These are phyloP conservation scores for Aspergillus steynii DNA, from an alignment of 495 filamentous ascomycete species.

Conservation along the genomic window DNA sequence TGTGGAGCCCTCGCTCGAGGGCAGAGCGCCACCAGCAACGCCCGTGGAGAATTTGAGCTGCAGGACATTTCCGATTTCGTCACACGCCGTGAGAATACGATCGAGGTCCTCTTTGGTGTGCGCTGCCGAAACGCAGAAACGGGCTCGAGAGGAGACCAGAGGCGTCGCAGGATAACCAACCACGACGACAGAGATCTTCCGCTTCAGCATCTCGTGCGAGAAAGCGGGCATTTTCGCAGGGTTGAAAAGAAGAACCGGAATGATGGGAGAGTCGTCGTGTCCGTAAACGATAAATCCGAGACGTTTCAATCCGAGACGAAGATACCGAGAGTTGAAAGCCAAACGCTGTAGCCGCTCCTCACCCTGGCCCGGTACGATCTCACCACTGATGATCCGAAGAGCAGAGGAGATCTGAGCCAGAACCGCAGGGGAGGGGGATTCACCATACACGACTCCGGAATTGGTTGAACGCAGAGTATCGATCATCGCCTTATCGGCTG, in stretches of 20 bases:
- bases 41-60: slow-evolving; percentile 96
- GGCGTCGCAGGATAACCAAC: slow-evolving; percentile 99
- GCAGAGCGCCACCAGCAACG: slow-evolving; percentile 81
- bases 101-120: slow-evolving; percentile 99
- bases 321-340: slow-evolving; percentile 97
- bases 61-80: slow-evolving; percentile 87
- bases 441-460: slow-evolving; percentile 82
- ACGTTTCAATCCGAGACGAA: slow-evolving; percentile 93
- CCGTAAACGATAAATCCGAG: slow-evolving; percentile 96
- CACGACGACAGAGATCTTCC: slow-evolving; percentile 97
- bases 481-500: slow-evolving; percentile 86
- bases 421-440: slow-evolving; percentile 83
- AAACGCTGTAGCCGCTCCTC: slow-evolving; percentile 94
- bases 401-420: slow-evolving; percentile 85
- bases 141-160: slow-evolving; percentile 86
- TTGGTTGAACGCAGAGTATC: slow-evolving; percentile 86
- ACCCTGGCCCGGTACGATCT: slow-evolving; percentile 84
- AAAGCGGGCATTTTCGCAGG: slow-evolving; percentile 98
- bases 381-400: slow-evolving; percentile 83
- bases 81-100: slow-evolving; percentile 83
- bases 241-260: slow-evolving; percentile 91
- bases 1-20: slow-evolving; percentile 66
- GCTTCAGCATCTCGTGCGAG: slow-evolving; percentile 94
- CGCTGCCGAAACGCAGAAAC: slow-evolving; percentile 93
- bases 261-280: slow-evolving; percentile 96